Conservation (phyloP, 1,284 basidiomycete genomes). For the Cerrena zonata region DNA sequence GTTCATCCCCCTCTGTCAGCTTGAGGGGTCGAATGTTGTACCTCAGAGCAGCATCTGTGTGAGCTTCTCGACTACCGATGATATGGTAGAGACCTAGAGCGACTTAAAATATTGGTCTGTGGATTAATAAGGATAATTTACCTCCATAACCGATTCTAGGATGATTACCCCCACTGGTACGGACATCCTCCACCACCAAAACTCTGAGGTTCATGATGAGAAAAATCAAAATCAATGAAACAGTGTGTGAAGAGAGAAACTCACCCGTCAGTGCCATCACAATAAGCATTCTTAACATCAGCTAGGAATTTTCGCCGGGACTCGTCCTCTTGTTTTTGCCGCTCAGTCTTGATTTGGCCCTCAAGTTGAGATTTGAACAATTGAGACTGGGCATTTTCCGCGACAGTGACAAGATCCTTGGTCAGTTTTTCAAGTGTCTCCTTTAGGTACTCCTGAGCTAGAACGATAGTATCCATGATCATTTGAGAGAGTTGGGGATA, state of each 20-base stretch:
- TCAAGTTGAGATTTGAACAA: conserved; percentile 11
- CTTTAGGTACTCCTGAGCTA: conserved; percentile 20
- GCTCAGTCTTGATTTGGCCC: conserved; percentile 8
- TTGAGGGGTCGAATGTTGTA: conserved; percentile 35
- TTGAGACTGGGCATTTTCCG: conserved; percentile 20
- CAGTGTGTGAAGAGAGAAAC: neutral
- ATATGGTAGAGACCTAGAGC: neutral
- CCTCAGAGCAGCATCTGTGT: conserved; percentile 21
- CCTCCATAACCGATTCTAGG: too few relatives aligned
- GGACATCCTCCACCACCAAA: neutral
- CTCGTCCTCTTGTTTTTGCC: conserved; percentile 14
- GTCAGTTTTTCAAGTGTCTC: conserved; percentile 11
- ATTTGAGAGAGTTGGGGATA: conserved; percentile 20
- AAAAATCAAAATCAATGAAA: too few relatives aligned
- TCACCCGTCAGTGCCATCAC: neutral
- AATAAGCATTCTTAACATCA: conserved; percentile 15
- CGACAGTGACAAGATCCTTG: conserved; percentile 1
- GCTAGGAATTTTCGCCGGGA: conserved; percentile 22
- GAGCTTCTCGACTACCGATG: conserved; percentile 14
- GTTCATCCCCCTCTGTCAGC: conserved; percentile 37
- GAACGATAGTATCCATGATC: conserved; percentile 11
- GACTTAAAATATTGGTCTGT: too few relatives aligned
- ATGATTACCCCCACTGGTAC: neutral
- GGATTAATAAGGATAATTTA: conserved; percentile 17
- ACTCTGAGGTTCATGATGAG: neutral